A percentile compares a stretch with the other conserved stretches of the same genome.
Conservation (phyloP, 306 rosid genomes). For the Vigna mungo region DNA sequence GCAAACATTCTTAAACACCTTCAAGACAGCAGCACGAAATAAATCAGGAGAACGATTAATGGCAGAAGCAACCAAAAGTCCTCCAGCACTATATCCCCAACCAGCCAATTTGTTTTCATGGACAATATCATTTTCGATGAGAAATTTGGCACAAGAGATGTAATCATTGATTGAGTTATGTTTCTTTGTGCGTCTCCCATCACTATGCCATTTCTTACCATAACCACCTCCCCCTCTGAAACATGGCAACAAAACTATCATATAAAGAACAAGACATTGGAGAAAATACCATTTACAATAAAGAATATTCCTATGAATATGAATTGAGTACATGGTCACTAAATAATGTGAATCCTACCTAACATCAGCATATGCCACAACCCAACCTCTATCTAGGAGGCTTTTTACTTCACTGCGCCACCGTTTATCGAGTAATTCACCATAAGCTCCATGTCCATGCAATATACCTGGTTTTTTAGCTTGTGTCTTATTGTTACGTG, state of each 20-base stretch:
- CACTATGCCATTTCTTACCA: slow-evolving; percentile 89
- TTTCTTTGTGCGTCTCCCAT: slow-evolving; percentile 77
- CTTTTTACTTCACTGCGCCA: slow-evolving; percentile 91
- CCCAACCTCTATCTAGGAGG: slow-evolving; percentile 96
- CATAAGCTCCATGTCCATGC: slow-evolving; percentile 91
- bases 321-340: slow-evolving; percentile 19
- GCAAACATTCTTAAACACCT: slow-evolving; percentile 54
- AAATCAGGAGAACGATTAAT: slow-evolving; percentile 77
- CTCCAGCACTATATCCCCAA: slow-evolving; percentile 93
- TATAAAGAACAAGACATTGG: slow-evolving; percentile 26
- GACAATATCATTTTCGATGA: slow-evolving; percentile 68
- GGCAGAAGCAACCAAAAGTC: slow-evolving; percentile 92
- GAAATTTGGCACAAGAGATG: slow-evolving; percentile 85
- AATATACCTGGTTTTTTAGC: slow-evolving; percentile 80
- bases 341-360: slow-evolving; percentile 62
- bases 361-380: slow-evolving; percentile 90
- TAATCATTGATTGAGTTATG: slow-evolving; percentile 80
- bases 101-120: slow-evolving; percentile 83
- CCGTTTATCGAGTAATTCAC: slow-evolving; percentile 89
- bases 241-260: slow-evolving; percentile 44
- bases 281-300: slow-evolving; percentile 9
- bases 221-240: slow-evolving; percentile 94
- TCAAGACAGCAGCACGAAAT: slow-evolving; percentile 83
- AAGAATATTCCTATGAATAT: slow-evolving; percentile 24
- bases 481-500: slow-evolving; percentile 61